These are phyloP conservation scores for Trifolium repens DNA, from an alignment of 306 rosid genomes.

Conservation along the genomic window DNA sequence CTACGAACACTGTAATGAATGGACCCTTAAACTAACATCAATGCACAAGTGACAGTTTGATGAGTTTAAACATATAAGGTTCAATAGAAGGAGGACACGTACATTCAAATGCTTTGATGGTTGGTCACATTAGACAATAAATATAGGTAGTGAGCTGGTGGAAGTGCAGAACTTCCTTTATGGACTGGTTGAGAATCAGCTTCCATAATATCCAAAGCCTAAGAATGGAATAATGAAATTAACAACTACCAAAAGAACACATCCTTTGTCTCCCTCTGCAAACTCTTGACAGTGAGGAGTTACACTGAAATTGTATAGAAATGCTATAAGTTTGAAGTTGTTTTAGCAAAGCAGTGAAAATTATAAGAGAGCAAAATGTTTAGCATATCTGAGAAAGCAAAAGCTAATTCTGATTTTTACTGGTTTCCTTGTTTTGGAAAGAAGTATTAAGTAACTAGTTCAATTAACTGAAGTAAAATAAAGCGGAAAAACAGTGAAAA, in stretches of 20 bases:
- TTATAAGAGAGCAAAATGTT: constrained; percentile 32
- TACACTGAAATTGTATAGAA: constrained; percentile 14
- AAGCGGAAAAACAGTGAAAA: constrained; percentile 24
- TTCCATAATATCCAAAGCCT: constrained; percentile 35
- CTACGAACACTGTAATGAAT: constrained; percentile 18
- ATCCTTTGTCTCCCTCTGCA: not conserved
- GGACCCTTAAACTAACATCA: constrained; percentile 40
- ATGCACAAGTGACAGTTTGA: constrained; percentile 44
- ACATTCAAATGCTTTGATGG: constrained; percentile 19
- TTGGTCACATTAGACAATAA: constrained; percentile 41
- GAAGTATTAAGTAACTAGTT: constrained; percentile 27
- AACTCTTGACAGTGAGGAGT: constrained; percentile 29
- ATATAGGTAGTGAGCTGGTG: constrained; percentile 15
- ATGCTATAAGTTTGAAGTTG: not conserved
- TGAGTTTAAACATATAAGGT: constrained; percentile 29
- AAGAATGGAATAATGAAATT: constrained; percentile 23
- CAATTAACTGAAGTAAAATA: constrained; percentile 26
- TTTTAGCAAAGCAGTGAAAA: constrained; percentile 24
- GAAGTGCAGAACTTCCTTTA: constrained; percentile 17
- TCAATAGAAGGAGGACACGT: constrained; percentile 35
- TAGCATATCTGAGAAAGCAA: constrained; percentile 14
- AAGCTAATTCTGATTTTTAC: not conserved
- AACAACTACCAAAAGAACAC: constrained; percentile 29
- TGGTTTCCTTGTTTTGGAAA: constrained; percentile 23
- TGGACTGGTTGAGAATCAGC: constrained; percentile 26